These are phyloP conservation scores for Obelidium mucronatum DNA, from an alignment of 192 early-diverging fungal species.

Conservation along the genomic window DNA sequence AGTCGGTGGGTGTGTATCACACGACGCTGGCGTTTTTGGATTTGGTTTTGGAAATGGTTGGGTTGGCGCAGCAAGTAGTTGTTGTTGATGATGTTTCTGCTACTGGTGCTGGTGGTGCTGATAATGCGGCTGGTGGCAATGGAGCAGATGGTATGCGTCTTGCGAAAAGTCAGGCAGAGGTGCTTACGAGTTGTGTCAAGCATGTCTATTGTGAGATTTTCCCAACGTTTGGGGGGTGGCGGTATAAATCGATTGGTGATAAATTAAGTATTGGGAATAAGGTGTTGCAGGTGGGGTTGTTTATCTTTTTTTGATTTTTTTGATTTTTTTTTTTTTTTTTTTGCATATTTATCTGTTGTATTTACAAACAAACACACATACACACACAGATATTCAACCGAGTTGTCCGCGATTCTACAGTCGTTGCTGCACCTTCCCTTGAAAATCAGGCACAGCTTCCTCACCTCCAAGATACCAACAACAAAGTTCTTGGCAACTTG, in stretches of 20 bases:
- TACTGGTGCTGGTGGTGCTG: neutral
- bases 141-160: neutral
- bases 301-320: neutral
- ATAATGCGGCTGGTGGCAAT: neutral
- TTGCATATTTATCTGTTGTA: neutral
- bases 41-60: conserved; percentile 41
- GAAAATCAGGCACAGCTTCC: no score
- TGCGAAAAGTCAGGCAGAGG: conserved; percentile 23
- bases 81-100: neutral
- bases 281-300: conserved; percentile 29
- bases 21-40: conserved; percentile 55
- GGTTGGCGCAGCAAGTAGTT: neutral
- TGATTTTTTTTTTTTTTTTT: neutral
- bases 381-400: conserved; percentile 50
- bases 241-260: conserved; percentile 47
- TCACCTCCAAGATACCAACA: no score
- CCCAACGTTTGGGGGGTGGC: conserved; percentile 48
- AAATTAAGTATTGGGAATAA: conserved; percentile 48
- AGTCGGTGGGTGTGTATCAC: conserved; percentile 42
- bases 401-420: conserved; percentile 47
- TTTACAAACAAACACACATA: conserved; percentile 3
- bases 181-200: conserved; percentile 46
- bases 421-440: neutral
- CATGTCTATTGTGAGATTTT: conserved; percentile 57
- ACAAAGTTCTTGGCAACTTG: conserved; percentile 24